Evolutionary conservation across 176 grass and related monocot genomes (phyloP), one percentile per base, ranked within the genome.

Genomic region (Thalia dealbata): DNA sequence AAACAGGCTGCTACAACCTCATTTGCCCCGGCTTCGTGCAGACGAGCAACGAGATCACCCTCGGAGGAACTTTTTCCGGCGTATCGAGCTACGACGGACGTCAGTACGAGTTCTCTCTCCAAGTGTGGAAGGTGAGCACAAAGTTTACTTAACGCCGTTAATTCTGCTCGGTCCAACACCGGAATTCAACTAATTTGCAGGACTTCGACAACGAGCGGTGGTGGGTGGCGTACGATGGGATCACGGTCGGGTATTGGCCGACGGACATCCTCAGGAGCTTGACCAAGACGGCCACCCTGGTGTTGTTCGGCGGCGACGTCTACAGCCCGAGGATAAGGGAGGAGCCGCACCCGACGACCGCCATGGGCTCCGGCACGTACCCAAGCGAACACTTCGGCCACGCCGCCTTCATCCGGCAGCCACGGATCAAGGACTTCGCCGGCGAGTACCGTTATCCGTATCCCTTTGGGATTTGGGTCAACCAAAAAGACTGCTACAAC

Each of bases 401-500:
- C 32, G 1, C 32, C 32, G 32, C 32, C 32, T 38, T 38, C 32
- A 38, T 38, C 32, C 32, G 32, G 32, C 32, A 38, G 32, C 32
- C 4, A 4, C 32, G 32, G 32, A 38, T 38, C 32, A 38, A 2
- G 32, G 32, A 38, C 32, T 38, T 2, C 32, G 1, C 32, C 32
- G 32, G 32, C 32, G 32, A 38, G 32, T 35, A 7, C 65, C 8
- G 30, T 10, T 77, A 82, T 23, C 80, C 80, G 21, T 41, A 82
- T 12, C 73, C 74, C 3, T 64, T 54, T 29, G 73, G 76, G 50
- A 71, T 52, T 2, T 22, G 69, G 10, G 75, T 60, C 51, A 71
- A 14, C 45, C 80, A 77, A 15, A 59, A 7, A 1, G 7, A 71
- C 30, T 82, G 80, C 76, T 82, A 82, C 73, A 77, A 24, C 6